These are phyloP conservation scores for Barnettozyma vustinii DNA, from an alignment of 805 yeast genomes.

Conservation along the genomic window DNA sequence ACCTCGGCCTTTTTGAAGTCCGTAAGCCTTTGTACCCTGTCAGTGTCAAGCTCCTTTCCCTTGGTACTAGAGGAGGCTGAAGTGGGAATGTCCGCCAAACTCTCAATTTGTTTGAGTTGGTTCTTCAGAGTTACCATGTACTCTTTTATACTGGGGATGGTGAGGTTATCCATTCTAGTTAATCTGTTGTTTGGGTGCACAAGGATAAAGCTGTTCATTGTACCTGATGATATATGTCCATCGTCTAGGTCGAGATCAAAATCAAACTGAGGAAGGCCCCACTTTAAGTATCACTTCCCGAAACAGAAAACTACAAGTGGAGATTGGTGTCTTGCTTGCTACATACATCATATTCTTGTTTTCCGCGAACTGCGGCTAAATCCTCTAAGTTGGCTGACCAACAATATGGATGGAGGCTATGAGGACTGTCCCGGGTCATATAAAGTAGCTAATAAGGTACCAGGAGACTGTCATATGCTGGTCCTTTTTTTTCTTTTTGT, in stretches of 20 bases:
- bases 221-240: background rate
- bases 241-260: background rate
- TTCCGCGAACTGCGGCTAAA: background rate
- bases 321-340: background rate
- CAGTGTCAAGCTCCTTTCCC: slow-evolving; percentile 1
- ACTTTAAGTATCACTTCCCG: background rate
- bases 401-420: no score
- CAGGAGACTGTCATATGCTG: no score
- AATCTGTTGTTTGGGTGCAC: slow-evolving; percentile 23
- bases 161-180: slow-evolving; percentile 18
- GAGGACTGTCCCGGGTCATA: no score
- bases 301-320: background rate
- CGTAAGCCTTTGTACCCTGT: slow-evolving; percentile 3
- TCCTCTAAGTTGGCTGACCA: no score
- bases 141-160: slow-evolving; percentile 19
- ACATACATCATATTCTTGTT: background rate
- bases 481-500: no score
- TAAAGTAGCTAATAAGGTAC: no score
- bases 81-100: slow-evolving; percentile 4
- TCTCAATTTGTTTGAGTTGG: slow-evolving; percentile 12
- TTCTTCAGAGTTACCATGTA: slow-evolving; percentile 10
- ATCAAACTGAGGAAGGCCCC: background rate
- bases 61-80: background rate
- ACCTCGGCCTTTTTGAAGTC: slow-evolving; percentile 16
- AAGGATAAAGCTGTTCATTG: slow-evolving; percentile 9